Evolutionary conservation across 2,329 filamentous ascomycete genomes (phyloP).

Genomic region (Xylaria sp.): DNA sequence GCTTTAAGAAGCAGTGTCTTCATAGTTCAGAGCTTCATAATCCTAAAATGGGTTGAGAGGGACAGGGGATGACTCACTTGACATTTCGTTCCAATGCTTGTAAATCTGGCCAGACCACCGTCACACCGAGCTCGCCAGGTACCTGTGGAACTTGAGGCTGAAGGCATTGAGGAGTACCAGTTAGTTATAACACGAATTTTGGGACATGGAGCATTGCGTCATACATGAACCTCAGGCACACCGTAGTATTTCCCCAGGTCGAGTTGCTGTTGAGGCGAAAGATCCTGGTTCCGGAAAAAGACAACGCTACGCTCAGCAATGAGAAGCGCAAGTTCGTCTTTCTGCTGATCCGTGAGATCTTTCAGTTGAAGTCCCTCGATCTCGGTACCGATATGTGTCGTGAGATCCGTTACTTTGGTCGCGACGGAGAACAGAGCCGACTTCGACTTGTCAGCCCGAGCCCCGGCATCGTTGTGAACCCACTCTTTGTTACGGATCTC

Average conservation of each 20-base stretch:
- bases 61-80: conserved; percentile 44
- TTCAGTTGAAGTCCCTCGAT: conserved; percentile 72
- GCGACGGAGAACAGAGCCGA: conserved; percentile 69
- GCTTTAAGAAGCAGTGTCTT: not conserved
- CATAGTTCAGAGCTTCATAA: not conserved
- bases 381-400: conserved; percentile 71
- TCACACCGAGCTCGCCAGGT: conserved; percentile 72
- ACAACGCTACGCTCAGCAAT: conserved; percentile 74
- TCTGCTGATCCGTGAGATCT: conserved; percentile 67
- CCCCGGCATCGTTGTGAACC: conserved; percentile 68
- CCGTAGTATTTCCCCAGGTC: conserved; percentile 72
- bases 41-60: not conserved
- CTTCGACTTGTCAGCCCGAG: conserved; percentile 73
- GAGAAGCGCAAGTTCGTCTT: conserved; percentile 70
- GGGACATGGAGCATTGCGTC: conserved; percentile 37
- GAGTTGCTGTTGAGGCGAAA: conserved; percentile 71
- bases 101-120: conserved; percentile 77
- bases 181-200: not conserved
- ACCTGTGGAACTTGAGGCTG: conserved; percentile 78
- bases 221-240: conserved; percentile 74
- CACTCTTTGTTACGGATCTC: conserved; percentile 70
- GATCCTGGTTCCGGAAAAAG: conserved; percentile 72
- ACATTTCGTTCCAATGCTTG: conserved; percentile 69
- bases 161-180: not conserved
- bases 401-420: conserved; percentile 71